Conservation (phyloP, 306 rosid genomes). For the Malus domestica region DNA sequence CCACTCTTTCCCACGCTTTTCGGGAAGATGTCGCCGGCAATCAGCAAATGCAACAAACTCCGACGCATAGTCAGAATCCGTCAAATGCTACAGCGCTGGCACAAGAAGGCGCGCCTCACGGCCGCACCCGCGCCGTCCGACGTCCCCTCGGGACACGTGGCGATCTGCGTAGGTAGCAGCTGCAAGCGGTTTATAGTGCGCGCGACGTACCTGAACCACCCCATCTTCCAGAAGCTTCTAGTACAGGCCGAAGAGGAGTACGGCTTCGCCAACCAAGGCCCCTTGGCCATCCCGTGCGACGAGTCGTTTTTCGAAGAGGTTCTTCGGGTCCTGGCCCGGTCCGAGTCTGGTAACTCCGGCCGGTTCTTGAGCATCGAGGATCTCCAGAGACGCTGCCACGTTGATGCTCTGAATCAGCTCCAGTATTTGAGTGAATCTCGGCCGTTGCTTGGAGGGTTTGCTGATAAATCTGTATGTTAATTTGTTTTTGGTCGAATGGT, state of each 20-base stretch:
- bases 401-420: conserved; percentile 28
- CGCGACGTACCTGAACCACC: conserved; percentile 76
- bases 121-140: conserved; percentile 35
- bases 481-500: background rate
- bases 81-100: conserved; percentile 81
- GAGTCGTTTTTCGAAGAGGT: conserved; percentile 66
- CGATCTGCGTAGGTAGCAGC: conserved; percentile 68
- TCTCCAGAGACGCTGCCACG: conserved; percentile 54
- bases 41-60: conserved; percentile 52
- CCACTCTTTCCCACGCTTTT: background rate
- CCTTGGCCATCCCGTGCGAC: conserved; percentile 72
- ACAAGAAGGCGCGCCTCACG: conserved; percentile 40
- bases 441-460: conserved; percentile 55
- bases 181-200: conserved; percentile 61
- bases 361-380: conserved; percentile 31
- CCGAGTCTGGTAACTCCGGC: conserved; percentile 31
- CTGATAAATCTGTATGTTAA: conserved; percentile 34
- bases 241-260: conserved; percentile 81
- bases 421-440: conserved; percentile 48
- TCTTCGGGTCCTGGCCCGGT: conserved; percentile 41
- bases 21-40: conserved; percentile 20
- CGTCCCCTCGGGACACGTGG: conserved; percentile 84
- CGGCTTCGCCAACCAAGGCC: conserved; percentile 79
- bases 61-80: conserved; percentile 78
- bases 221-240: conserved; percentile 73